phyloP scores from a whole-genome alignment of 176 grass and related monocot genomes.

The Tillandsia leiboldiana region DNA sequence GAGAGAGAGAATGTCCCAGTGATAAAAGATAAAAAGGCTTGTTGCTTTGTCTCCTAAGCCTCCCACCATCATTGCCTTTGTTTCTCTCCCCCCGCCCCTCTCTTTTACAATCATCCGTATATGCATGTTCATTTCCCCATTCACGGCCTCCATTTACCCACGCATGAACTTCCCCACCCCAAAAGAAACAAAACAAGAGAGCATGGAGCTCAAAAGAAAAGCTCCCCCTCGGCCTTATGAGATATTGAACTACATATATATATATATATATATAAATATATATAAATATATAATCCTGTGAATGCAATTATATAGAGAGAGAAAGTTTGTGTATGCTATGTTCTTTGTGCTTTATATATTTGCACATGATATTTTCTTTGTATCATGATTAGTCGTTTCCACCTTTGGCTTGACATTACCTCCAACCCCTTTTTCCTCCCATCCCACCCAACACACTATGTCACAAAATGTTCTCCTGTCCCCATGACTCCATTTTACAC shows the following conservation, averaged over 20 bases:
- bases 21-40: not conserved
- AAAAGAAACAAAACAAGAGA: slow-evolving; percentile 13
- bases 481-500: not conserved
- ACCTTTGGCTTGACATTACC: slow-evolving; percentile 3
- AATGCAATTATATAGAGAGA: not conserved
- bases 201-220: not conserved
- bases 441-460: not conserved
- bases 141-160: not conserved
- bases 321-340: not conserved
- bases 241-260: too few species aligned
- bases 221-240: not conserved
- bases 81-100: slow-evolving; percentile 1
- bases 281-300: not conserved
- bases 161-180: not conserved
- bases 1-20: not conserved
- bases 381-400: slow-evolving; percentile 13
- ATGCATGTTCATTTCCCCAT: not conserved
- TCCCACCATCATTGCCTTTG: not conserved
- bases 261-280: too few species aligned
- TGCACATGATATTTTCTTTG: not conserved
- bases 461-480: not conserved
- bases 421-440: not conserved
- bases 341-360: not conserved
- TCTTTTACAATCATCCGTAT: slow-evolving; percentile 1
- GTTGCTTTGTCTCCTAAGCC: not conserved